Base-by-base conservation (phyloP, 139 green algal genomes). In the Edaphochlamys debaryana region DNA sequence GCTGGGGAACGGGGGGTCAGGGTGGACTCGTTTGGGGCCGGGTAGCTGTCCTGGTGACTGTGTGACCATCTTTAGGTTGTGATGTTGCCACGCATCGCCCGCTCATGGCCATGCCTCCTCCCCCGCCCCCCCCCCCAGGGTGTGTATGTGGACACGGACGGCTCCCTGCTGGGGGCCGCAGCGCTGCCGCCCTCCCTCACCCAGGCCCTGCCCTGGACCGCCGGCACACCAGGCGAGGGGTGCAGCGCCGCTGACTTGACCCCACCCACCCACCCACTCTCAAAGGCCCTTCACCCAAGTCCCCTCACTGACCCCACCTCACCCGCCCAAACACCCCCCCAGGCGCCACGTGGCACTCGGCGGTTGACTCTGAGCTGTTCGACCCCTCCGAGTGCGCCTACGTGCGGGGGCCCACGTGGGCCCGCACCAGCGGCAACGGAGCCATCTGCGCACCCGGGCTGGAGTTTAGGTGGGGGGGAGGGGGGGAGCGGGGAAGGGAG, bases 111-210 rank as follows among this genome's bases (percentile, higher is more conserved):
- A 13, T 13, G 15, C n/a, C n/a, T n/a, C n/a, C n/a, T n/a, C n/a
- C n/a, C 9, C 54, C 54, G 4, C 9, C 54, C 54, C 54, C 54
- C 9, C 7, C 60, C 60, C 7, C 36, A 87, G 69, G 86, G 77
- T 32, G 58, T 90, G 0, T 87, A 75, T 29, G 17, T 81, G 42
- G 86, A 90, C 77, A 86, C 76, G 37, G 86, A 90, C 74, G 86
- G 86, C 54, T 78, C 29, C 19, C 56, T 90, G 56, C 7, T 90
- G 38, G 78, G 58, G 36, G 4, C 22, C 30, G 25, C 50, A 37
- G 82, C 56, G 40, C 70, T 78, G 66, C 58, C 58, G 7, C 27
- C 63, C 32, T 30, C 37, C 4, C 0, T 83, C 23, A n/a, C 45
- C 5, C 32, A 32, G 30, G 30, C 62, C 34, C 30, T 48, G 15